Evolutionary conservation across 352 stramenopile genomes (phyloP), one percentile per base, ranked within the genome.

Genomic region (Phytophthora pluvialis): DNA sequence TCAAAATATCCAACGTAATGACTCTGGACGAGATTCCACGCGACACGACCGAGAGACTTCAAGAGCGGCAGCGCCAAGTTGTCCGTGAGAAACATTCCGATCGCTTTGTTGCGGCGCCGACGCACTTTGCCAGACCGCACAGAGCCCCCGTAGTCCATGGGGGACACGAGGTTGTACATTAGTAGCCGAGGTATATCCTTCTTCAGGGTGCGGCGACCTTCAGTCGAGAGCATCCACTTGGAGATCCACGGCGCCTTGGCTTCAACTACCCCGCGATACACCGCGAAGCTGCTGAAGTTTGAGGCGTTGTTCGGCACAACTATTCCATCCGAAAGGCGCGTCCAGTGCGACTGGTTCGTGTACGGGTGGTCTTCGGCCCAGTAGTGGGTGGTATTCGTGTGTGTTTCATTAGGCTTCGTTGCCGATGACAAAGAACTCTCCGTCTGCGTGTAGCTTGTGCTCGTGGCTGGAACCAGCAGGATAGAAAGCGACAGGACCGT

Each of bases 101-200:
- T 11, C 26, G 73, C 71, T 57, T 75, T 75, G 46, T 83, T 77
- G 25, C 67, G 70, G 32, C 70, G 65, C 7, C 54, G 58, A 33
- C 74, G 73, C 11, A 78, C 62, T 28, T 72, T 75, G 15, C 57
- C 67, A 12, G 76, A 69, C 13, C 73, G 58, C 6, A 75, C 11
- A 26, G 73, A 79, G 4, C 32, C 47, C 3, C 80, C 80, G 16
- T 78, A 72, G 46, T 80, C 68, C 62, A 77, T 75, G 0, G 78
- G 76, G 21, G 78, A 81, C 28, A 89, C 72, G 38, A 86, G 61
- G 28, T 84, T 81, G 67, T 86, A 85, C 44, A 87, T 65, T 26
- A 87, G 25, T 35, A 70, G 33, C 16, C 48, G 61, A 4, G 67
- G 55, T 4, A 76, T 42, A 16, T 77, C 53, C 28, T 80, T 77